Evolutionary conservation across 1,139 yeast species (phyloP), one percentile per base, ranked within the genome.

Genomic region (Pneumocystis canis): DNA sequence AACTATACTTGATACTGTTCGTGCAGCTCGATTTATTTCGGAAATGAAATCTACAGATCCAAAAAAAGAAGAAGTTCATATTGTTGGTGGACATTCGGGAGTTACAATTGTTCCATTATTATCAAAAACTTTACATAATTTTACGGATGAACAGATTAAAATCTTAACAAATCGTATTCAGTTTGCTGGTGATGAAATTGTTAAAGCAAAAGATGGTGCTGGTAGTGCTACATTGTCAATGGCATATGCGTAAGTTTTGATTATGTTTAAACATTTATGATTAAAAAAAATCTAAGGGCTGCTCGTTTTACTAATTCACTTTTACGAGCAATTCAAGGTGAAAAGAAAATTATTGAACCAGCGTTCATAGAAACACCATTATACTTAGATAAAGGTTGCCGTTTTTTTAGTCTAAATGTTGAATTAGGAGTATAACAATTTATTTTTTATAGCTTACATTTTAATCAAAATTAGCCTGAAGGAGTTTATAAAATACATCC

Each of bases 181-280:
- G 80, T 90, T 89, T 72, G 97, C 97, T 77, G 97, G 97, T 81
- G 97, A 90, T 75, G 97, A 90, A 80, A 97, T 92, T 70, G 97
- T 92, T 74, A 84, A 90, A 81, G 97, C 97, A 72, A 92, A 92
- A 84, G 84, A 87, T 73, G 98, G 98, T 78, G 96, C 96, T 71
- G 98, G 98, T 74, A 89, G 97, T 65, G 98, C 97, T 72, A 92
- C 98, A 69, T 82, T 92, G 74, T 90, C 97, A 66, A 92, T 92
- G 98, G 97, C 97, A 68, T 90, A 86, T 75, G 98, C 97, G 65
- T 97, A 97, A 78, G 94, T 94, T 73, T 84, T 62, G 30, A 61
- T 60, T 60, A 57, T 62, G 37, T 58, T 58, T 59, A n/a, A 14
- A 11, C 1, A 14, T 58, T 14, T 3, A 20, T 40, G 4, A 9